phyloP scores from a whole-genome alignment of 179 eudicot genomes.

The Patellifolia procumbens region DNA sequence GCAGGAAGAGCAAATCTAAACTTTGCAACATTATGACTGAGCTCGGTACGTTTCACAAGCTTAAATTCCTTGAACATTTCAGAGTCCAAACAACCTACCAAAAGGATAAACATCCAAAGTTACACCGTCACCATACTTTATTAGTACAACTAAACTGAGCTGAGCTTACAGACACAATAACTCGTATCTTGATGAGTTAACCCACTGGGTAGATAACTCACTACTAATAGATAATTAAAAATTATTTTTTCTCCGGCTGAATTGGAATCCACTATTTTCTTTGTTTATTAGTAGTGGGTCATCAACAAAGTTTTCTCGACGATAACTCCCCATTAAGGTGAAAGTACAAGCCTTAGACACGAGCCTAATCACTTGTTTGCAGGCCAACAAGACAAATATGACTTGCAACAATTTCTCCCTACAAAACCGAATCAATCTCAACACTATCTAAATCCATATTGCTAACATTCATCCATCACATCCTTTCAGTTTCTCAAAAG shows the following conservation, averaged over 20 bases:
- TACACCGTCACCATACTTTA: not conserved
- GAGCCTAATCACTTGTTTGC: not conserved
- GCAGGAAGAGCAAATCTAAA: conserved; percentile 85
- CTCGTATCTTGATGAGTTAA: too few relatives aligned
- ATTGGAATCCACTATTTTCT: too few relatives aligned
- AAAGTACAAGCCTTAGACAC: too few relatives aligned
- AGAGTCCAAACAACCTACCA: conserved; percentile 73
- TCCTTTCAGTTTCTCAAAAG: too few relatives aligned
- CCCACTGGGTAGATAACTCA: too few relatives aligned
- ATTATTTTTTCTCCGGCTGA: too few relatives aligned
- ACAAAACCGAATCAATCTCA: not conserved
- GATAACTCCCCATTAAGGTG: too few relatives aligned
- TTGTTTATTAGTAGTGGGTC: too few relatives aligned
- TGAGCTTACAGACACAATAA: not conserved
- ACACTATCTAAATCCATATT: not conserved
- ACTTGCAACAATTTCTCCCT: not conserved
- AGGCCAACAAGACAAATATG: not conserved
- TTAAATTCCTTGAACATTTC: conserved; percentile 77
- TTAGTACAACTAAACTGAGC: not conserved
- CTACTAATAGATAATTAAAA: too few relatives aligned
- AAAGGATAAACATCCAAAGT: not conserved
- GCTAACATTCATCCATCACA: not conserved
- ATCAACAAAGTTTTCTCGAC: too few relatives aligned
- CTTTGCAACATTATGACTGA: conserved; percentile 94
- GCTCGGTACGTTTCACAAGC: conserved; percentile 74